Evolutionary conservation across 768 basidiomycete species (phyloP), one percentile per base, ranked within the genome.

Genomic region (Rhodotorula toruloides): DNA sequence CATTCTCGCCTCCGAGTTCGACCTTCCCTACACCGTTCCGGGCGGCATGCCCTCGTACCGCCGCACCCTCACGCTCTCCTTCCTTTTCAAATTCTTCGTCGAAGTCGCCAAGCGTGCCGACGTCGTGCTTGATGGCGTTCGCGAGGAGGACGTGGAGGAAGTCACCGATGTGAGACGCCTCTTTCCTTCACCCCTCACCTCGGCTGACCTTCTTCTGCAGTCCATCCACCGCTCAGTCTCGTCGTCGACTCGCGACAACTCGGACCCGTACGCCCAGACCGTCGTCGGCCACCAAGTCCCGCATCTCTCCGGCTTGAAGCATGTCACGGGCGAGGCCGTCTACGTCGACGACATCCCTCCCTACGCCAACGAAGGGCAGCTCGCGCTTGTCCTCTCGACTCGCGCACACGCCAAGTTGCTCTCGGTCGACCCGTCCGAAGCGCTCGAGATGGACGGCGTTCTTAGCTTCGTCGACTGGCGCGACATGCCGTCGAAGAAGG

Each of bases 21-120:
- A 63, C 37, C 60, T 75, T 2, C 71, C 66, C 0, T 74, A 44
- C 65, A 55, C 63, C 37, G 74, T 74, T 2, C 74, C 73, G 4
- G 74, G 74, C 31, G 74, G 73, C 13, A 75, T 75, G 74, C 62
- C 73, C 29, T 54, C 64, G 13, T 75, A 71, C 56, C 69, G 74
- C 16, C 61, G 68, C 13, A 73, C 70, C 1, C 72, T 75, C 42
- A 58, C 65, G 13, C 61, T 75, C 37, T 73, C 73, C 16, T 75
- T 75, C 66, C 53, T 74, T 39, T 73, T 66, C 58, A 69, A 70
- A 34, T 75, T 71, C 65, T 75, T 70, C 34, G 62, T 69, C 54
- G 70, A 71, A 31, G 67, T 72, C 27, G 61, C 66, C 22, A 49
- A 29, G 4, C 42, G 63, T 31, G 56, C 63, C 11, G 70, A 57